These are phyloP conservation scores for Allium sativum DNA, from an alignment of 106 monocot genomes.

Conservation along the genomic window DNA sequence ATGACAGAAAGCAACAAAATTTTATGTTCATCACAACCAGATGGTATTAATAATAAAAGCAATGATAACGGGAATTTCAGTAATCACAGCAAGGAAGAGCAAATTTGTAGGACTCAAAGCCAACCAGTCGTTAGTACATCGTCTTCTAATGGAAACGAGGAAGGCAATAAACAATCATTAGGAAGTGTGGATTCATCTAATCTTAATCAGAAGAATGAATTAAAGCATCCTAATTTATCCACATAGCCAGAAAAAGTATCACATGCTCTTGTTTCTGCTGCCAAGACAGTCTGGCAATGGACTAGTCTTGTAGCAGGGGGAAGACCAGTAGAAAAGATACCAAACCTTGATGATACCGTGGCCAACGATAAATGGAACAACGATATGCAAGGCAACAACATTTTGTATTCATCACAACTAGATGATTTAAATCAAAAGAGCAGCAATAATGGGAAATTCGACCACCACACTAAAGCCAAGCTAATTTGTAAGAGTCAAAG, in stretches of 20 bases:
- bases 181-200: constrained; percentile 7
- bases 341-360: no score
- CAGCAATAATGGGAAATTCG: neutral
- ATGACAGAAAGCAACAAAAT: constrained; percentile 1
- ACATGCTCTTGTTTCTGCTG: constrained; percentile 36
- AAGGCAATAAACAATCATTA: neutral
- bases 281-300: constrained; percentile 49
- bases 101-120: constrained; percentile 7
- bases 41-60: constrained; percentile 14
- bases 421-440: neutral
- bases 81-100: constrained; percentile 10
- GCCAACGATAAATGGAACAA: no score
- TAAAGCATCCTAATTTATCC: constrained; percentile 18
- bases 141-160: neutral
- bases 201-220: neutral
- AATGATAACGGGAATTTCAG: constrained; percentile 22
- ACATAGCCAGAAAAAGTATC: constrained; percentile 47
- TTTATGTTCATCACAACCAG: constrained; percentile 9
- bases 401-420: no score
- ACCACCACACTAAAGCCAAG: constrained; percentile 14
- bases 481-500: constrained; percentile 3
- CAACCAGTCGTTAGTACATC: neutral
- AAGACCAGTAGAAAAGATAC: no score
- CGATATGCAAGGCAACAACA: no score
- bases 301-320: constrained; percentile 36